phyloP scores from a whole-genome alignment of 148 eudicot genomes.

The Rhododendron williamsianum region DNA sequence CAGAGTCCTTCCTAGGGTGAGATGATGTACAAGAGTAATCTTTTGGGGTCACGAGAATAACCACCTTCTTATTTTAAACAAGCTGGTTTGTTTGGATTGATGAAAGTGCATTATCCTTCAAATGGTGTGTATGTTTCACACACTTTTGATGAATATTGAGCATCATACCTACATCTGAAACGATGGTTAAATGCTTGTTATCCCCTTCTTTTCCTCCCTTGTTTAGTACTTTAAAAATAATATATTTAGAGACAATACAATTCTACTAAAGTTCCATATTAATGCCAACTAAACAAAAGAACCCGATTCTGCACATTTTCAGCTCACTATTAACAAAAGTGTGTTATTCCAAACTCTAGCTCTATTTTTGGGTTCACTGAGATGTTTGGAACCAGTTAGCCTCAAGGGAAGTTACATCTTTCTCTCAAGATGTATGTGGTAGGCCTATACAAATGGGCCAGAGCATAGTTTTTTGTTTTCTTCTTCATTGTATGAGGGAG shows the following conservation, averaged over 20 bases:
- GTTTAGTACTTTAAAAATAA: background rate
- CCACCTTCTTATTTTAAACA: background rate
- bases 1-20: background rate
- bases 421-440: background rate
- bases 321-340: background rate
- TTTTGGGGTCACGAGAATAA: background rate
- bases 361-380: background rate
- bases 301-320: background rate
- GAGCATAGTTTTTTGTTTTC: background rate
- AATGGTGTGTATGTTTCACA: background rate
- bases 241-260: background rate
- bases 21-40: background rate
- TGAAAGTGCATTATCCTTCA: background rate
- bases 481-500: background rate
- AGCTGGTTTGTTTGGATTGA: background rate
- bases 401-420: background rate
- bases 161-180: background rate
- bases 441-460: background rate
- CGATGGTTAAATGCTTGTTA: background rate
- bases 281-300: background rate
- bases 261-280: background rate
- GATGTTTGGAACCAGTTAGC: background rate
- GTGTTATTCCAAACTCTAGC: background rate
- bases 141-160: background rate
- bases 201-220: background rate